Evolutionary conservation across 1,139 yeast species (phyloP), one percentile per base, ranked within the genome.

Genomic region (Debaryomycetaceae sp.): DNA sequence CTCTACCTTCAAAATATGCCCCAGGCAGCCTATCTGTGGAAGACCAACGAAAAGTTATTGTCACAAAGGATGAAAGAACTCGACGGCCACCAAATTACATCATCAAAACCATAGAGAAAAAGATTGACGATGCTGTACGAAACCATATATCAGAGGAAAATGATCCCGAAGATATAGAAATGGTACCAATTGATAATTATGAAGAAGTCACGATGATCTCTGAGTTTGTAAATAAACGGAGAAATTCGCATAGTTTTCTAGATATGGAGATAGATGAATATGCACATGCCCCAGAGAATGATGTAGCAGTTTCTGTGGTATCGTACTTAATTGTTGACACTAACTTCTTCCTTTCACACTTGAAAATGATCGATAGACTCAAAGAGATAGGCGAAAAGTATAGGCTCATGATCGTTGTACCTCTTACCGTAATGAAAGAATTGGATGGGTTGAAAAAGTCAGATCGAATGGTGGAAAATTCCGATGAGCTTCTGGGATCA

Each of bases 391-490:
- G 78, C 5, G 46, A 51, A 0, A 49, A 63, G 14, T 82, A 70
- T 54, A 68, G 75, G 13, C 76, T 81, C 37, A 60, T 65, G 31
- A 67, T 90, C 1, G 70, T 90, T 0, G 68, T 91, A 1, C 98
- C 97, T 0, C 68, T 70, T 13, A 78, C 83, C 1, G 95, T 86
- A 2, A 68, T 88, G 35, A 73, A 70, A 39, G 98, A 91, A 59
- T 70, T 91, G 24, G 97, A 91, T 62, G 93, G 91, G 0, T 68
- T 90, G 46, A 90, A 90, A 58, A 66, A 60, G 4, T 71, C 82
- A 0, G 51, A 55, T 5, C 59, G 49, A 41, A 44, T 44, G 37
- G 47, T 50, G 5, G 47, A 42, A 6, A 23, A 41, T 27, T 47
- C 39, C 30, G 46, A 47, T 23, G 37, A 49, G 48, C 34, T 50